A percentile compares a stretch with the other conserved stretches of the same genome.
These are phyloP conservation scores for Debaryomyces tyrocola DNA, from an alignment of 805 yeast genomes.

Conservation along the genomic window DNA sequence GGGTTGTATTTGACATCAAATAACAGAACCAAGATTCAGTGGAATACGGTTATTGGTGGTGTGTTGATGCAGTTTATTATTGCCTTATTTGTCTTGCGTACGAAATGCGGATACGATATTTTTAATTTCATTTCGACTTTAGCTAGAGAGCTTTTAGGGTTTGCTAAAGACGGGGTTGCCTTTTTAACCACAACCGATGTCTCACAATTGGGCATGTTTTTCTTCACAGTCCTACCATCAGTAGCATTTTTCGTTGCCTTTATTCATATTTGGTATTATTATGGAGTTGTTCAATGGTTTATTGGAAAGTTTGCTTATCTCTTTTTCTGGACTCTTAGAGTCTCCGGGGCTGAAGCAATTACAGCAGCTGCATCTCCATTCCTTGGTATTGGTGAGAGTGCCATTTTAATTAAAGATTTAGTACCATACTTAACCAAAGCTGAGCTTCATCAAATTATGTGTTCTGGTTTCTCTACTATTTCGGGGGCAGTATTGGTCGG, in stretches of 20 bases:
- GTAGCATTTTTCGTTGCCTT: conserved; percentile 64
- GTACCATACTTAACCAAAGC: conserved; percentile 59
- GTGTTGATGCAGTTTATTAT: conserved; percentile 58
- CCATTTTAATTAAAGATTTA: conserved; percentile 59
- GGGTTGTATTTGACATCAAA: conserved; percentile 47
- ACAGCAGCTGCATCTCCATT: conserved; percentile 69
- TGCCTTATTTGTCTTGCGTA: conserved; percentile 61
- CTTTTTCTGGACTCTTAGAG: conserved; percentile 59
- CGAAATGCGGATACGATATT: conserved; percentile 58
- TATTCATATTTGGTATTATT: conserved; percentile 59
- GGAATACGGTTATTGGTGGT: conserved; percentile 63
- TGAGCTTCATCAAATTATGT: conserved; percentile 62
- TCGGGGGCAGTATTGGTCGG: conserved; percentile 65
- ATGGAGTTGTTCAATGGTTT: conserved; percentile 60
- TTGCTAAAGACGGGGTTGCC: conserved; percentile 61
- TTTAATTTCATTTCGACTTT: conserved; percentile 59
- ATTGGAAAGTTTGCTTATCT: conserved; percentile 56
- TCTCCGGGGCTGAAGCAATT: conserved; percentile 64
- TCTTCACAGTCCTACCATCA: conserved; percentile 61
- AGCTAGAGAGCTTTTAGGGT: conserved; percentile 56
- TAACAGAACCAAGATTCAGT: conserved; percentile 45
- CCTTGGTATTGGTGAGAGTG: conserved; percentile 66
- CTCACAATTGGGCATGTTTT: conserved; percentile 45
- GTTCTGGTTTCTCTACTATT: conserved; percentile 64
- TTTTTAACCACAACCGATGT: conserved; percentile 48